phyloP scores from a whole-genome alignment of 495 filamentous ascomycete genomes.

The Penicillium argentinense region DNA sequence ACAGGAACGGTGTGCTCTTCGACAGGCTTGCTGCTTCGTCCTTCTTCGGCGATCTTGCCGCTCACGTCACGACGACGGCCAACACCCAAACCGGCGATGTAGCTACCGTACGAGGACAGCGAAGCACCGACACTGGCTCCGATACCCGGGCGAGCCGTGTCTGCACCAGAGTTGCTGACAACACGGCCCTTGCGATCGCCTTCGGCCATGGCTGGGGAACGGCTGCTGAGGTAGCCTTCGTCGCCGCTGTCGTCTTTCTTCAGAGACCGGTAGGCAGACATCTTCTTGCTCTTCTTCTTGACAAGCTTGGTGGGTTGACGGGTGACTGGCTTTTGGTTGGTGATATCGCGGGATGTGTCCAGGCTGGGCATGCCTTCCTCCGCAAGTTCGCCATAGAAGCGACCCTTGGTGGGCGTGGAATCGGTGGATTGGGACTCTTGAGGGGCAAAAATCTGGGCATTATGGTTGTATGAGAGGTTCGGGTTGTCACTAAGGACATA shows the following conservation, averaged over 20 bases:
- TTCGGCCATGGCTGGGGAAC: conserved; percentile 31
- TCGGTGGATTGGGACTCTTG: conserved; percentile 10
- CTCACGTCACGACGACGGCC: conserved; percentile 68
- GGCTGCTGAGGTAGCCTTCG: conserved; percentile 13
- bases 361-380: conserved; percentile 24
- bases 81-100: conserved; percentile 50
- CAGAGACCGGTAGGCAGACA: conserved; percentile 34
- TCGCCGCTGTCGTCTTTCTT: conserved; percentile 35
- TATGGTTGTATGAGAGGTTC: conserved; percentile 32
- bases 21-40: conserved; percentile 49
- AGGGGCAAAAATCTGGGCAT: conserved; percentile 12
- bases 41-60: conserved; percentile 85
- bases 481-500: conserved; percentile 36
- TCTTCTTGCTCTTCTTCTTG: conserved; percentile 36
- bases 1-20: conserved; percentile 14
- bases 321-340: conserved; percentile 13
- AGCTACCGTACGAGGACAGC: conserved; percentile 56
- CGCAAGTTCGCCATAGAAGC: conserved; percentile 41
- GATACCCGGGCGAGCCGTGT: conserved; percentile 18
- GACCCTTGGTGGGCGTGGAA: conserved; percentile 23
- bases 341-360: conserved; percentile 26
- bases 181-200: conserved; percentile 48
- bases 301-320: conserved; percentile 33
- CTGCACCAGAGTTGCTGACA: conserved; percentile 53
- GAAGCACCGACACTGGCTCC: conserved; percentile 24